These are phyloP conservation scores for Ceratobasidium sp. DNA, from an alignment of 1,284 basidiomycete genomes.

Conservation along the genomic window DNA sequence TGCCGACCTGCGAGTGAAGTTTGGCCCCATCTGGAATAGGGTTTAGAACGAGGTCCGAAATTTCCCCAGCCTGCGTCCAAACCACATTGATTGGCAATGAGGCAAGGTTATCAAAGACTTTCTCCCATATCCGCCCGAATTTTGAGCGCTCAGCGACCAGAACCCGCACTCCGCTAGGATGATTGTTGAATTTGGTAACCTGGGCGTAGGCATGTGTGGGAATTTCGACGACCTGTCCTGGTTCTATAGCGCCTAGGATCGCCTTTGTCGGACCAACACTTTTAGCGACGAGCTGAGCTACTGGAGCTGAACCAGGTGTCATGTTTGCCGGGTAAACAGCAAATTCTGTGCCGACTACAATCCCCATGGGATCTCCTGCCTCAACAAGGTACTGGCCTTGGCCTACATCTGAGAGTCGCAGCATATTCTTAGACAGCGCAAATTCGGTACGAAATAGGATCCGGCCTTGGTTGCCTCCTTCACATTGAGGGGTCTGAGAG, in stretches of 20 bases:
- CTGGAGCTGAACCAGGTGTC: neutral
- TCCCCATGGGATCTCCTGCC: constrained; percentile 18
- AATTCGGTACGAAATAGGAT: constrained; percentile 21
- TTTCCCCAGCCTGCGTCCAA: constrained; percentile 8
- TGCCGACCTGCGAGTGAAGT: neutral
- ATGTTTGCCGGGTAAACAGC: constrained; percentile 1
- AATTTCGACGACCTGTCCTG: neutral
- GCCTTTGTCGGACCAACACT: neutral
- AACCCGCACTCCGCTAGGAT: constrained; percentile 1
- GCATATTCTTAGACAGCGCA: constrained; percentile 22
- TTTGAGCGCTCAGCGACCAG: neutral
- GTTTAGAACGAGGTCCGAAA: constrained; percentile 13
- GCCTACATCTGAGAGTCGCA: neutral
- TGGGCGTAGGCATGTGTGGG: constrained; percentile 12
- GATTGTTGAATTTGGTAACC: constrained; percentile 10
- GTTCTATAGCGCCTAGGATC: neutral
- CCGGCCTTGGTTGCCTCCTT: constrained; percentile 28
- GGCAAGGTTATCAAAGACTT: neutral
- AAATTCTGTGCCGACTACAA: constrained; percentile 5
- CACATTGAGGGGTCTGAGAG: constrained; percentile 24
- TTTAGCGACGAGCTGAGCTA: constrained; percentile 1
- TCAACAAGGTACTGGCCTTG: neutral
- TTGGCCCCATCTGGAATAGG: neutral
- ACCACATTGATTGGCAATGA: neutral
- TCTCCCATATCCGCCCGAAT: neutral